Conservation (phyloP, 495 filamentous ascomycete species). For the Penicillium coprophilum region DNA sequence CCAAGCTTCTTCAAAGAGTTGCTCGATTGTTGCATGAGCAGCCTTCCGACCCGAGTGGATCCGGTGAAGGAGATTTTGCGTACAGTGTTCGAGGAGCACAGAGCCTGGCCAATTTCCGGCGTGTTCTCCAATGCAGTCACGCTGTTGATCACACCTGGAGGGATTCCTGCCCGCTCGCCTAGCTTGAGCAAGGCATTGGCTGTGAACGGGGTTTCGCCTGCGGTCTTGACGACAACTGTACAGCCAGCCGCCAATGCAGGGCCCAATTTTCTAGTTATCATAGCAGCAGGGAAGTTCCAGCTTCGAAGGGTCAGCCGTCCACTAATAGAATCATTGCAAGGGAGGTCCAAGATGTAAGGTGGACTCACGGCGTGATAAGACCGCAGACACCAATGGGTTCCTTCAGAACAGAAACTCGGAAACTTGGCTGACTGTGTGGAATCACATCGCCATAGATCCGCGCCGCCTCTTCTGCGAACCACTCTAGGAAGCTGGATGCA, state of each 20-base stretch:
- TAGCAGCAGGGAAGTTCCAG: background rate
- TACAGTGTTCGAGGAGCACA: conserved; percentile 56
- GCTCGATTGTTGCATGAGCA: conserved; percentile 48
- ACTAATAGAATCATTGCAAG: too few species aligned
- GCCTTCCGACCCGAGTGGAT: conserved; percentile 50
- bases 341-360: background rate
- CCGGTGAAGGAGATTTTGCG: conserved; percentile 69
- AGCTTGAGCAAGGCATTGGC: conserved; percentile 56
- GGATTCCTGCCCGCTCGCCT: conserved; percentile 58
- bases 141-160: conserved; percentile 59
- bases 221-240: conserved; percentile 49
- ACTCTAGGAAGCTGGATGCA: conserved; percentile 48
- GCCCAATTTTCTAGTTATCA: conserved; percentile 60
- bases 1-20: conserved; percentile 57
- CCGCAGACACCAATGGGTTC: conserved; percentile 49
- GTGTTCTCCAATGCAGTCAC: conserved; percentile 57
- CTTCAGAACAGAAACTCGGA: conserved; percentile 49
- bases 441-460: conserved; percentile 42
- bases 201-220: conserved; percentile 54
- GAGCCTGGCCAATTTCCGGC: conserved; percentile 51
- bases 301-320: background rate
- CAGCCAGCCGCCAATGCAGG: conserved; percentile 65
- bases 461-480: conserved; percentile 53
- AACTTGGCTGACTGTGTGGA: conserved; percentile 32
- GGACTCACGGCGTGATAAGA: conserved; percentile 6